These are phyloP conservation scores for Thinopyrum elongatum DNA, from an alignment of 176 grass and related monocot genomes.

Conservation along the genomic window DNA sequence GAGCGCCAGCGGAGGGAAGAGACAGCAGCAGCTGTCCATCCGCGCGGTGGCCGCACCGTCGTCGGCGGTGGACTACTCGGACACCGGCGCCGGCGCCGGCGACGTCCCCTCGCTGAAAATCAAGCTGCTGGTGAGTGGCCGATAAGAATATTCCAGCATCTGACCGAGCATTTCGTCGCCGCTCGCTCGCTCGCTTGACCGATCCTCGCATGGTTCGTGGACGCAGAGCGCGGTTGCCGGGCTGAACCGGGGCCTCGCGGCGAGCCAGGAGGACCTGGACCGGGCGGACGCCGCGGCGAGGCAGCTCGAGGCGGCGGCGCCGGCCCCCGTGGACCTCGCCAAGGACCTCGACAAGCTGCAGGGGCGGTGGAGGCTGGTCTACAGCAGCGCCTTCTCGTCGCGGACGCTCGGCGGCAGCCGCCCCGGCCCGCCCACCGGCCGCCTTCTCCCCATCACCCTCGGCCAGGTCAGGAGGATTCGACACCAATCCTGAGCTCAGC, in stretches of 20 bases:
- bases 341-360: slow-evolving; percentile 69
- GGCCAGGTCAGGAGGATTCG: slow-evolving; percentile 40
- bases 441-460: slow-evolving; percentile 78
- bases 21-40: not conserved
- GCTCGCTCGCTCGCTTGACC: not conserved
- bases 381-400: slow-evolving; percentile 94
- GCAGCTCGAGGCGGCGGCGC: slow-evolving; percentile 52
- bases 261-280: slow-evolving; percentile 73
- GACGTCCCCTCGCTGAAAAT: slow-evolving; percentile 48
- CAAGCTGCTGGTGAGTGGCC: slow-evolving; percentile 50
- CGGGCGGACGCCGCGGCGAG: slow-evolving; percentile 66
- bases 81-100: not conserved
- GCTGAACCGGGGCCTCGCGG: slow-evolving; percentile 82
- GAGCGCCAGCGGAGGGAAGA: not conserved
- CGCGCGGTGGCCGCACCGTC: slow-evolving; percentile 31
- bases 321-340: slow-evolving; percentile 46
- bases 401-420: slow-evolving; percentile 83
- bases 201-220: not conserved
- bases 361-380: slow-evolving; percentile 84
- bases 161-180: not conserved
- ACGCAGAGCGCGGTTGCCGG: slow-evolving; percentile 79
- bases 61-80: slow-evolving; percentile 17
- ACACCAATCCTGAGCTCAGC: not conserved
- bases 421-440: slow-evolving; percentile 71
- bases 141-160: not conserved